Conservation (phyloP, 2,329 filamentous ascomycete species). For the Ophiostoma triangulosporum region DNA sequence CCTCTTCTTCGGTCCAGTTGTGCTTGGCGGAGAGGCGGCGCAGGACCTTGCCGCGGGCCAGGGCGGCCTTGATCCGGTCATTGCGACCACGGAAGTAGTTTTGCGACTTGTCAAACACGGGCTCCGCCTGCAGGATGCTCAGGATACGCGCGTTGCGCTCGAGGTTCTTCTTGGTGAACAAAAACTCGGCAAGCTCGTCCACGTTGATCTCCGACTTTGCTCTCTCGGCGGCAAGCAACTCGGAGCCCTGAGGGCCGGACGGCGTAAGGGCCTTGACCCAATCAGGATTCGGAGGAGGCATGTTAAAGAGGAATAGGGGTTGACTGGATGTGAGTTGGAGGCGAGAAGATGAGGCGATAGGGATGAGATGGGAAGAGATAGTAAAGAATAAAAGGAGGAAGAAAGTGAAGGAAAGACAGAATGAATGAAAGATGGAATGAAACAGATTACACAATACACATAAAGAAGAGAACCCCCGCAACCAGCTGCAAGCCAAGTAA, state of each 20-base stretch:
- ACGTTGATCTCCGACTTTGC: slow-evolving; percentile 53
- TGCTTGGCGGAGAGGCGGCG: slow-evolving; percentile 52
- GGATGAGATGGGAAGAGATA: no score
- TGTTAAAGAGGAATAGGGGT: no score
- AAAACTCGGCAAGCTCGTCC: slow-evolving; percentile 51
- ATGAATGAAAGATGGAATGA: no score
- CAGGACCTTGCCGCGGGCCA: slow-evolving; percentile 58
- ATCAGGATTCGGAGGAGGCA: slow-evolving; percentile 10
- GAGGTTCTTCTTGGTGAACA: slow-evolving; percentile 54
- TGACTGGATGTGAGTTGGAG: no score
- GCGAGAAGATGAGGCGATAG: no score
- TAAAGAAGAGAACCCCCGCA: no score
- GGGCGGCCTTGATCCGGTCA: slow-evolving; percentile 53
- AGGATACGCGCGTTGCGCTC: slow-evolving; percentile 47
- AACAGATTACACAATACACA: no score
- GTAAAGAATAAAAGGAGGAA: no score
- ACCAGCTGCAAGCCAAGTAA: no score
- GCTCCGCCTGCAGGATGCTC: slow-evolving; percentile 50
- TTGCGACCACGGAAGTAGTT: slow-evolving; percentile 62
- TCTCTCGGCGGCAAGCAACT: slow-evolving; percentile 56
- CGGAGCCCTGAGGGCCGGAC: slow-evolving; percentile 51
- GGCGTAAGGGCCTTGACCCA: slow-evolving; percentile 23
- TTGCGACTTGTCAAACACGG: slow-evolving; percentile 64
- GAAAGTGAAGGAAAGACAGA: no score
- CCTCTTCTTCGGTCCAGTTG: slow-evolving; percentile 54